These are phyloP conservation scores for Citrus reticulata DNA, from an alignment of 345 rosid genomes.

Conservation along the genomic window DNA sequence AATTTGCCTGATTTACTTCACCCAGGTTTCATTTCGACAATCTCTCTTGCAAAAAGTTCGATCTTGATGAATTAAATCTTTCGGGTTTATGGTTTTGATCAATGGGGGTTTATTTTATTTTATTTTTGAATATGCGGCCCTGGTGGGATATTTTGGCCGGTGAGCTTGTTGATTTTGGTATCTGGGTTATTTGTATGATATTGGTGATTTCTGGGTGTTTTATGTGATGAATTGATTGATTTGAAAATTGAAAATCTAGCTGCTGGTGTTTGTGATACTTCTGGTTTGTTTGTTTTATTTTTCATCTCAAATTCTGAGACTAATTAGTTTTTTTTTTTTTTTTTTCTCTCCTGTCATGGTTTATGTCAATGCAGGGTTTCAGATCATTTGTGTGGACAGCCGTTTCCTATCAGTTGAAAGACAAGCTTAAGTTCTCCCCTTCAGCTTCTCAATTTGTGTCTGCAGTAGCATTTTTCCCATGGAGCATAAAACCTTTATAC, in stretches of 20 bases:
- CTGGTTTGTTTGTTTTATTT: not conserved
- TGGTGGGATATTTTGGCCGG: not conserved
- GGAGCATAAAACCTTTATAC: slow-evolving; percentile 95
- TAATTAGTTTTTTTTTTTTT: not conserved
- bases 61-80: not conserved
- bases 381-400: slow-evolving; percentile 98
- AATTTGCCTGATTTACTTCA: slow-evolving; percentile 85
- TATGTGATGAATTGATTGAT: not conserved
- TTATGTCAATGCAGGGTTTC: slow-evolving; percentile 63
- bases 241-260: not conserved
- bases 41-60: not conserved
- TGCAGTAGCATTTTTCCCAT: slow-evolving; percentile 84
- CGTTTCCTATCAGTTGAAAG: slow-evolving; percentile 93
- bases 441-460: slow-evolving; percentile 89
- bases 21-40: slow-evolving; percentile 46
- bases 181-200: not conserved
- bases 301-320: not conserved
- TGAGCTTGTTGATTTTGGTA: not conserved
- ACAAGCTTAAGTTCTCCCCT: slow-evolving; percentile 81
- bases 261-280: not conserved
- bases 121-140: not conserved
- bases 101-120: not conserved
- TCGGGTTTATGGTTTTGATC: not conserved
- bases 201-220: not conserved
- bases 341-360: not conserved